Evolutionary conservation across 495 filamentous ascomycete species (phyloP).

Genomic region (Penicillium cataractarum): DNA sequence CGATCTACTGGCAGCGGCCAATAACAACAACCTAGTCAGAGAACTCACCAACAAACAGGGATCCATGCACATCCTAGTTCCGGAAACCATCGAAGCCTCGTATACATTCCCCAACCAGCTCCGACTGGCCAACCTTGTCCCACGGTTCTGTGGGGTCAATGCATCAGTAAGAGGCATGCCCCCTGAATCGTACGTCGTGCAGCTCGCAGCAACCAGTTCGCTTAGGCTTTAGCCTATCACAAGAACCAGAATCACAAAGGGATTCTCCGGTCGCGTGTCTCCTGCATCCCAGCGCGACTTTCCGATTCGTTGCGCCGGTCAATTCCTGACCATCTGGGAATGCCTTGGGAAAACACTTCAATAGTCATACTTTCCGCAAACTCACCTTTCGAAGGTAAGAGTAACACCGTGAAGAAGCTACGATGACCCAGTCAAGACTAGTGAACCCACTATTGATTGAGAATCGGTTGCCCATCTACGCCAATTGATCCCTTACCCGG

Average conservation of each 20-base stretch:
- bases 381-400: neutral
- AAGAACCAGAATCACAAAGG: neutral
- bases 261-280: conserved; percentile 1
- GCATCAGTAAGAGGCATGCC: neutral
- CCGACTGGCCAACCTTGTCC: neutral
- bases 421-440: neutral
- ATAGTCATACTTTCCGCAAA: neutral
- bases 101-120: neutral
- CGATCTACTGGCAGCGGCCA: neutral
- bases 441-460: neutral
- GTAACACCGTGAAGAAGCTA: neutral
- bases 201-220: neutral
- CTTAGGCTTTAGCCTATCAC: neutral
- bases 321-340: neutral
- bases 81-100: neutral
- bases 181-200: neutral
- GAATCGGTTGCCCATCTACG: neutral
- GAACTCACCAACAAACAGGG: neutral
- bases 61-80: neutral
- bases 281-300: neutral
- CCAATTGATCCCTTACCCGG: neutral
- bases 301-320: neutral
- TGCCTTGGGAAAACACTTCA: neutral
- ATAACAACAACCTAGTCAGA: neutral
- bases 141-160: neutral